Evolutionary conservation across 768 basidiomycete genomes (phyloP), one percentile per base, ranked within the genome.

Genomic region (Agaricus blazei): DNA sequence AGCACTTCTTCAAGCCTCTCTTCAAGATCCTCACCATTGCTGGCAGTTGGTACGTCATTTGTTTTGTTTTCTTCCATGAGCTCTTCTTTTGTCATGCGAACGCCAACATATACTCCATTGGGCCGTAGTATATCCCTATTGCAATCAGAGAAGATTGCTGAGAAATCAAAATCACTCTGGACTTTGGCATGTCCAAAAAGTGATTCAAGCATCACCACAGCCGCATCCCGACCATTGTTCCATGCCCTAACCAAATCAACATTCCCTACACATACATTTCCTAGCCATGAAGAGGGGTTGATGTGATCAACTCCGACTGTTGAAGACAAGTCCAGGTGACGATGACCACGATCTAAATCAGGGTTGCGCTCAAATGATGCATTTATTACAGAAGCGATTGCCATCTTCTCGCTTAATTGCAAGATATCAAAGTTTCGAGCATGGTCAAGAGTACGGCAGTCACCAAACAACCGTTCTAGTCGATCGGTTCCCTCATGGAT

Each of bases 401-500:
- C 56, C 9, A 65, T 38, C 41, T 66, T 66, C 31, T 65, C 53
- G 28, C 51, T 28, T 26, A 68, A 54, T 51, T 66, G 62, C 6
- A 48, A 34, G 44, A 61, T 60, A 57, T 66, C 64, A 57, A 59
- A 65, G 45, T 68, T 65, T 0, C 52, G 50, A 4, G 57, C 43
- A 56, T 66, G 65, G 51, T 65, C 63, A 9, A 59, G 60, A 3
- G 64, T 65, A 3, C 61, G 59, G 29, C 43, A 50, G 51, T 59
- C 38, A 9, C 52, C 58, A 48, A 70, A 71, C 1, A 69, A 41
- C 4, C 44, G 40, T 52, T 71, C 65, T 3, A 71, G 58, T 3
- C 66, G 60, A 47, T 70, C 67, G 3, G 63, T 61, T 3, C 69
- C 67, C 15, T 58, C 62, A 42, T 56, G 53, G 5, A 62, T 45